Conservation (phyloP, 768 basidiomycete species). For the Fomitopsis serialis region DNA sequence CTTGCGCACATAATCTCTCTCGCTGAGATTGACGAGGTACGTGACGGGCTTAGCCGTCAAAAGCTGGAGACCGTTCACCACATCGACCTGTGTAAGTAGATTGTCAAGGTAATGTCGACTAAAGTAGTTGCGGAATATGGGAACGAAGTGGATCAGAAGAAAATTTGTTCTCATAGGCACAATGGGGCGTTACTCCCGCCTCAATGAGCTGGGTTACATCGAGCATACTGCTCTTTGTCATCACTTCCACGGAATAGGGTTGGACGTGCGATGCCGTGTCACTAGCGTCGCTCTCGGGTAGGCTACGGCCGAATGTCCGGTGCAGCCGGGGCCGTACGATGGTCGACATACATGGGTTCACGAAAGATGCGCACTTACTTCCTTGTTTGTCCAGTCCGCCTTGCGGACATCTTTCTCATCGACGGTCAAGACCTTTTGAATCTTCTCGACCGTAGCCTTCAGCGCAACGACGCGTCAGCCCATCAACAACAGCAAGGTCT, state of each 20-base stretch:
- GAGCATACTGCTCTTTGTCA: conserved; percentile 59
- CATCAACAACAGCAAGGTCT: neutral
- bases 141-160: conserved; percentile 23
- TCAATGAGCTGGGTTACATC: conserved; percentile 94
- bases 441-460: conserved; percentile 82
- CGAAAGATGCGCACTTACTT: too few species aligned
- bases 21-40: conserved; percentile 96
- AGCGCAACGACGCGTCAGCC: conserved; percentile 5
- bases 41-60: conserved; percentile 96
- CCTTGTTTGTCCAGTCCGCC: conserved; percentile 92
- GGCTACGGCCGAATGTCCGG: too few species aligned
- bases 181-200: conserved; percentile 87
- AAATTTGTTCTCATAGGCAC: conserved; percentile 59
- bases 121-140: too few species aligned
- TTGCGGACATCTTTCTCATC: conserved; percentile 91
- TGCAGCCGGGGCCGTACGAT: too few species aligned
- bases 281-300: too few species aligned
- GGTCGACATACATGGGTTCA: too few species aligned
- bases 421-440: conserved; percentile 69
- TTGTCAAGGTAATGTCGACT: too few species aligned
- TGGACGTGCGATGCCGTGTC: neutral
- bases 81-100: conserved; percentile 59
- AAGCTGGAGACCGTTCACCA: conserved; percentile 83
- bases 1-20: conserved; percentile 91
- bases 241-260: conserved; percentile 18